These are phyloP conservation scores for Sporothrix phasma DNA, from an alignment of 2,329 filamentous ascomycete species.

Conservation along the genomic window DNA sequence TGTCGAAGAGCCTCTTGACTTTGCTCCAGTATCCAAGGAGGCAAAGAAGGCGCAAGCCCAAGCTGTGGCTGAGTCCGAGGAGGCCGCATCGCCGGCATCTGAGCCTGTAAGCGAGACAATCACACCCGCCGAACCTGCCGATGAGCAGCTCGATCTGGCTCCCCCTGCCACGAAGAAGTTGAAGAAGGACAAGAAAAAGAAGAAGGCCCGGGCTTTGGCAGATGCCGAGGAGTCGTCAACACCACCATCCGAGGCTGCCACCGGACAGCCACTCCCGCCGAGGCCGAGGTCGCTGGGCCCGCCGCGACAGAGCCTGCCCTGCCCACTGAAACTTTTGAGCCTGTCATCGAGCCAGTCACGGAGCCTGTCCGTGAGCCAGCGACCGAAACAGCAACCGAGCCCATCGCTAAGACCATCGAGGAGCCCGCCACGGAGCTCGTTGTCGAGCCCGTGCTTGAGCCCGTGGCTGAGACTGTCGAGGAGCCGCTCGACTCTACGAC, in stretches of 20 bases:
- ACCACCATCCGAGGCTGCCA: background rate
- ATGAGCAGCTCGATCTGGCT: background rate
- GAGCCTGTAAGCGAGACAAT: too few species aligned
- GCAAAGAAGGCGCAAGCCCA: slow-evolving; percentile 10
- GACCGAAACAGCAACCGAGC: background rate
- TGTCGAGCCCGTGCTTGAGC: too few species aligned
- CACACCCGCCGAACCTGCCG: background rate
- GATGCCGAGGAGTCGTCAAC: background rate
- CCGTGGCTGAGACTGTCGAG: too few species aligned
- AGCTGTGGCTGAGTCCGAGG: background rate
- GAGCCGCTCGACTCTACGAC: background rate
- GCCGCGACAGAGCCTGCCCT: too few species aligned
- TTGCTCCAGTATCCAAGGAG: background rate
- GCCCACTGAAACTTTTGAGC: background rate
- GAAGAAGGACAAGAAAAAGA: slow-evolving; percentile 14
- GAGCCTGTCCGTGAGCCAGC: background rate
- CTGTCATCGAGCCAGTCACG: background rate
- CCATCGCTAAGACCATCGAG: background rate
- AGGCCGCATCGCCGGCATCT: too few species aligned
- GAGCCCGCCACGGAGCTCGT: too few species aligned
- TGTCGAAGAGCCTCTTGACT: background rate
- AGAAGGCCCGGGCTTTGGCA: background rate
- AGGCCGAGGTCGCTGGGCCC: too few species aligned
- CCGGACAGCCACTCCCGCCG: background rate
- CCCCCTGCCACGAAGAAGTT: background rate